These are phyloP conservation scores for Bryum argenteum DNA, from an alignment of 225 moss, liverwort and hornwort species.

Conservation along the genomic window DNA sequence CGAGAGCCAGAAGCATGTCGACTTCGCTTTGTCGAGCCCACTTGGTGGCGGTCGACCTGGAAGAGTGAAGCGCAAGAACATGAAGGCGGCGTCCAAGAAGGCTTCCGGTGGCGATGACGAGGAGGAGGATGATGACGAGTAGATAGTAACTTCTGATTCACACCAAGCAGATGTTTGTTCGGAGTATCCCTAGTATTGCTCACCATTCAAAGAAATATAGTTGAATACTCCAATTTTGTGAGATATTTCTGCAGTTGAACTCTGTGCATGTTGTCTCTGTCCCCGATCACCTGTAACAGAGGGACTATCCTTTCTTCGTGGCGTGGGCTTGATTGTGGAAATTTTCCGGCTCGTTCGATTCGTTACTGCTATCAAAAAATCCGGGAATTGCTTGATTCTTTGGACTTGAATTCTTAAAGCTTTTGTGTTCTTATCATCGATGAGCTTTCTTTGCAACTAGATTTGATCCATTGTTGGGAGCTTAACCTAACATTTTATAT, in stretches of 20 bases:
- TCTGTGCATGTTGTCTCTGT: neutral
- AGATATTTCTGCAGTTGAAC: neutral
- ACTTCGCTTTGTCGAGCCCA: slow-evolving; percentile 73
- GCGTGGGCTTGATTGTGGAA: too few species aligned
- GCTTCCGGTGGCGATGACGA: slow-evolving; percentile 76
- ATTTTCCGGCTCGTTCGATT: too few species aligned
- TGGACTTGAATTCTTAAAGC: too few species aligned
- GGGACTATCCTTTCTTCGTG: too few species aligned
- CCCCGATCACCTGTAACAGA: neutral
- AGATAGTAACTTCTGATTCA: slow-evolving; percentile 21
- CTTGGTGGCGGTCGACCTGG: slow-evolving; percentile 78
- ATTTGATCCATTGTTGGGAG: too few species aligned
- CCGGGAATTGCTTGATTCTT: too few species aligned
- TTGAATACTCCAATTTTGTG: slow-evolving; percentile 18
- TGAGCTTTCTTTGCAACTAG: too few species aligned
- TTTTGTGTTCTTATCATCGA: too few species aligned
- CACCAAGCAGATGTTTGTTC: slow-evolving; percentile 13
- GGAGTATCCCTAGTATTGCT: slow-evolving; percentile 19
- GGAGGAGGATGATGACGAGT: slow-evolving; percentile 72
- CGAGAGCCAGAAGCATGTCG: slow-evolving; percentile 80
- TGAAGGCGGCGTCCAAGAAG: slow-evolving; percentile 84
- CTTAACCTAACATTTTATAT: too few species aligned
- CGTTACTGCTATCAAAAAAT: too few species aligned
- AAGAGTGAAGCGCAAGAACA: slow-evolving; percentile 74
- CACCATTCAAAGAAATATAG: neutral